These are phyloP conservation scores for Thielaviopsis punctulata DNA, from an alignment of 2,329 filamentous ascomycete species.

Conservation along the genomic window DNA sequence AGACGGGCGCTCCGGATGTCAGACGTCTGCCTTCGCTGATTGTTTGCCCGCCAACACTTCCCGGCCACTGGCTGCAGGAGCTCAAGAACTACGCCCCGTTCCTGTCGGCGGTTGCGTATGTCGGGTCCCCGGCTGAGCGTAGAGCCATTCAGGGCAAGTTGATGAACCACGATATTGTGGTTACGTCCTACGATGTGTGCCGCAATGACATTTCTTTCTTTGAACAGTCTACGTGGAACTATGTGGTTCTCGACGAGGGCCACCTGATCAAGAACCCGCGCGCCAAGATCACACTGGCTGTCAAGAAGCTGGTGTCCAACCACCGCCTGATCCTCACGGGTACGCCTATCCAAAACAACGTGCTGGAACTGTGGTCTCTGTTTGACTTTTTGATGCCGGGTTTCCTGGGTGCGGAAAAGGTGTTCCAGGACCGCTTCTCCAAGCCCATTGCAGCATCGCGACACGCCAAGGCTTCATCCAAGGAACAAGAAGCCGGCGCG, in stretches of 20 bases:
- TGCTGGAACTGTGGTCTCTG: conserved; percentile 89
- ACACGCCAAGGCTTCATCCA: conserved; percentile 92
- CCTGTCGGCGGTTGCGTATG: conserved; percentile 74
- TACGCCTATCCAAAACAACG: conserved; percentile 95
- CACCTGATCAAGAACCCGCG: conserved; percentile 98
- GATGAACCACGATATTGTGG: conserved; percentile 70
- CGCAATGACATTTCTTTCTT: conserved; percentile 86
- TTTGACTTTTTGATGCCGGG: conserved; percentile 99
- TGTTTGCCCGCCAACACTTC: conserved; percentile 87
- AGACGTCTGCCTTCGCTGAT: conserved; percentile 78
- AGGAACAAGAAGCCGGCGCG: conserved; percentile 93
- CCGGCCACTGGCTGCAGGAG: conserved; percentile 97
- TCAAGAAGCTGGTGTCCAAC: conserved; percentile 79
- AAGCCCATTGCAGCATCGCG: conserved; percentile 90
- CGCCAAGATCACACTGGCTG: conserved; percentile 84
- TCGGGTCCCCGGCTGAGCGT: conserved; percentile 72
- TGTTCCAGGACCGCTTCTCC: conserved; percentile 89
- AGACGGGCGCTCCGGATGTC: conserved; percentile 61
- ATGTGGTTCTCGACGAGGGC: conserved; percentile 90
- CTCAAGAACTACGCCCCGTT: conserved; percentile 93
- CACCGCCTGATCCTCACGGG: conserved; percentile 92
- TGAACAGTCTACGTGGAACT: conserved; percentile 80
- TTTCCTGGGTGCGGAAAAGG: conserved; percentile 83
- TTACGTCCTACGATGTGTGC: conserved; percentile 96
- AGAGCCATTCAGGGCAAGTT: conserved; percentile 52